Evolutionary conservation across 805 yeast species (phyloP).

Genomic region (Myxozyma geophila): DNA sequence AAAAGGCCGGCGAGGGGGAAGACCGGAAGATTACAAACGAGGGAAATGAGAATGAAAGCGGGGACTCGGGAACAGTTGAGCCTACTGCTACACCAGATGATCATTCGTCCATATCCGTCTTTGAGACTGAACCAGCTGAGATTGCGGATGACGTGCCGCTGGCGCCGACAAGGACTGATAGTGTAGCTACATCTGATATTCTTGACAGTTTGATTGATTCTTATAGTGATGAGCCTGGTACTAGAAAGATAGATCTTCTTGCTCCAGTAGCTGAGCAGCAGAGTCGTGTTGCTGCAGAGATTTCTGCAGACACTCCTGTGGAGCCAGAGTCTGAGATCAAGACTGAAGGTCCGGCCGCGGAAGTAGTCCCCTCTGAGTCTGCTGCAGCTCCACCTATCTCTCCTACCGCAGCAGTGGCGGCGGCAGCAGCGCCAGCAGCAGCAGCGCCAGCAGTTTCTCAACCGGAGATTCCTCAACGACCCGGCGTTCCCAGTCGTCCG

Average conservation of each 20-base stretch:
- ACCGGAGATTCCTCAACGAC: constrained; percentile 19
- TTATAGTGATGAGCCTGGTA: background rate
- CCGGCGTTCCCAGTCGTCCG: constrained; percentile 18
- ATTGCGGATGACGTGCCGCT: background rate
- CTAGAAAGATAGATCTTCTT: background rate
- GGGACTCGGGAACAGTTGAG: background rate
- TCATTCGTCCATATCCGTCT: background rate
- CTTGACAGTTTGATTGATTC: constrained; percentile 21
- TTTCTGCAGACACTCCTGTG: background rate
- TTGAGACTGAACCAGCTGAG: background rate
- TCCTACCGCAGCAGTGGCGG: no score
- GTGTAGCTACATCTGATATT: constrained; percentile 17
- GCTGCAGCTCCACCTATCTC: background rate
- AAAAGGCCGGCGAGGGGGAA: background rate
- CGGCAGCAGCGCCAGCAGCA: background rate
- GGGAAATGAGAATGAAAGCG: background rate
- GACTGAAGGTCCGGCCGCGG: background rate
- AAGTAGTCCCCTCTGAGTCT: background rate
- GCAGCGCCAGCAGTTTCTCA: background rate
- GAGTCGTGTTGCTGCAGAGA: background rate
- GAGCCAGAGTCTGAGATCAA: background rate
- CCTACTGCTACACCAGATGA: constrained; percentile 1
- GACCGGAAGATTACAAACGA: background rate
- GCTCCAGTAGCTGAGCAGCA: background rate
- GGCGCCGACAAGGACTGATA: constrained; percentile 7